Conservation (phyloP, 2,329 filamentous ascomycete genomes). For the Fusarium nurragi region DNA sequence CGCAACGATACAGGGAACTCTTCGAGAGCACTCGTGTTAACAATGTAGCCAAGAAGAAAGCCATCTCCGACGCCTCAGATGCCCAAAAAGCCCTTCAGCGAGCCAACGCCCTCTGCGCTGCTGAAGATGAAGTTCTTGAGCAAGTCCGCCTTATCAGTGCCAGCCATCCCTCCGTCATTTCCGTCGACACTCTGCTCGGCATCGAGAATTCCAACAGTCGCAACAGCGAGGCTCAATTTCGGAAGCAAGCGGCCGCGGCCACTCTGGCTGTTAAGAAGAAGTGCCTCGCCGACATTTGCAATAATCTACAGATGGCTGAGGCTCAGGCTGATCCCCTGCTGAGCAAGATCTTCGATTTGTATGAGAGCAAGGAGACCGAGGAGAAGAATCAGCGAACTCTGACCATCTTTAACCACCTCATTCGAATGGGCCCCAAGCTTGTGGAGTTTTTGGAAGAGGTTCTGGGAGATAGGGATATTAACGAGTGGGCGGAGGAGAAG, state of each 20-base stretch:
- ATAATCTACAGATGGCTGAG: not conserved
- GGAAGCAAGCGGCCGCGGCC: not conserved
- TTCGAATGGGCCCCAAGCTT: not conserved
- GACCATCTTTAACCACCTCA: not conserved
- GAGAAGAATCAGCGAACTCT: not conserved
- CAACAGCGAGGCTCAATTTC: accelerated
- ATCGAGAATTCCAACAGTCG: no score
- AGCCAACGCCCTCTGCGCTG: not conserved
- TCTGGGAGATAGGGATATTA: not conserved
- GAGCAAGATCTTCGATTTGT: not conserved
- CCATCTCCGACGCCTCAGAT: not conserved
- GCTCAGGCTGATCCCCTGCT: not conserved
- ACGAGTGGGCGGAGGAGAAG: not conserved
- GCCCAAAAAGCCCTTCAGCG: not conserved
- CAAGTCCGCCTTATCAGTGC: not conserved
- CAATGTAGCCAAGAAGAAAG: not conserved
- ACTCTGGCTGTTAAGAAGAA: accelerated
- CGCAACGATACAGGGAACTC: not conserved
- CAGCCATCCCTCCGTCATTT: not conserved
- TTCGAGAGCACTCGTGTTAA: not conserved
- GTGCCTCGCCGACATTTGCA: not conserved
- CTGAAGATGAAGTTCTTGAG: not conserved
- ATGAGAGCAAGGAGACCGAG: not conserved
- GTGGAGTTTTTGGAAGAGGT: not conserved
- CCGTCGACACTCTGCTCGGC: not conserved